Evolutionary conservation across 164 flowering plant species (phyloP).

Genomic region (Magnolia sinica): DNA sequence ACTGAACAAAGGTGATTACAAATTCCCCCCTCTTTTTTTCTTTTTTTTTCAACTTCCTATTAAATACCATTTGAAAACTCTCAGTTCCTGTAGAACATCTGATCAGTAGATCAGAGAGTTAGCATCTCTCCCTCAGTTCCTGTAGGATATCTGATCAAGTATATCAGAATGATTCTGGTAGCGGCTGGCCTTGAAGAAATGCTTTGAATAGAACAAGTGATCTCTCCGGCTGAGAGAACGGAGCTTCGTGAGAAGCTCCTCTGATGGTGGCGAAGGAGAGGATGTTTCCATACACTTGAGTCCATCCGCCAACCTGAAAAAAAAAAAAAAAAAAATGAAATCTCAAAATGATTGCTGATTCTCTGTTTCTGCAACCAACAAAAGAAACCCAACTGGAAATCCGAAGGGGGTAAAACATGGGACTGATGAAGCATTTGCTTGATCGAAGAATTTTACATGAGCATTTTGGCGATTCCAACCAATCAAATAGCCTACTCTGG

Average conservation of each 20-base stretch:
- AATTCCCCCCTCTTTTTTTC: too few relatives aligned
- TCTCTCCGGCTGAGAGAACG: constrained; percentile 85
- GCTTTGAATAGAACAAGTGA: constrained; percentile 70
- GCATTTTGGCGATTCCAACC: not conserved
- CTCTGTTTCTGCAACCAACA: not conserved
- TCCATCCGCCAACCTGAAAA: constrained; percentile 91
- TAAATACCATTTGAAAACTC: not conserved
- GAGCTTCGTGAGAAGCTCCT: constrained; percentile 94
- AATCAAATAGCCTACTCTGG: not conserved
- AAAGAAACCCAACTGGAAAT: not conserved
- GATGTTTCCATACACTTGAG: constrained; percentile 74
- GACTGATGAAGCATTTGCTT: not conserved
- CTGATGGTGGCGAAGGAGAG: constrained; percentile 83
- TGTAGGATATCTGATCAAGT: not conserved
- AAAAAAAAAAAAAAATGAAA: not conserved
- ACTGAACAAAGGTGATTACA: not conserved
- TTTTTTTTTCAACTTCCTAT: not conserved
- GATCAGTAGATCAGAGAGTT: not conserved
- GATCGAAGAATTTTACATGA: not conserved
- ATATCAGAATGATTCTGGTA: constrained; percentile 64
- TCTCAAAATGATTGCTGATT: not conserved
- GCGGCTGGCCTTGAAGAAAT: constrained; percentile 48
- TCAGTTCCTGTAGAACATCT: not conserved
- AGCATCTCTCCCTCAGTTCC: not conserved
- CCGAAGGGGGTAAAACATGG: not conserved